These are phyloP conservation scores for Goffeauzyma gilvescens DNA, from an alignment of 768 basidiomycete genomes.

Conservation along the genomic window DNA sequence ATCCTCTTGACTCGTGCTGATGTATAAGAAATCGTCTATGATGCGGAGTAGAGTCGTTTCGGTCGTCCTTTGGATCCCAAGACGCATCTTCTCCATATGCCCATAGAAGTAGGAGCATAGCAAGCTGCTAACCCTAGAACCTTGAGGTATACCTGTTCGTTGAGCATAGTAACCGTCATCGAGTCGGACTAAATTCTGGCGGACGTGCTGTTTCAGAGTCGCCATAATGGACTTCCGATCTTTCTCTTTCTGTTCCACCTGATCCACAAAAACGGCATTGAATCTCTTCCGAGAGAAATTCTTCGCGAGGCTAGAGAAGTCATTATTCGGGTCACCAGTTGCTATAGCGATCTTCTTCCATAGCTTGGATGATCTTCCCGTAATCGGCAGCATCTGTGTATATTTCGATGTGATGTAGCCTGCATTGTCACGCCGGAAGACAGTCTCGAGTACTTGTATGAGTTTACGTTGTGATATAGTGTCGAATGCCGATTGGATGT, in stretches of 20 bases:
- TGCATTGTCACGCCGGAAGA: slow-evolving; percentile 42
- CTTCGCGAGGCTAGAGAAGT: no score
- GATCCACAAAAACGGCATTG: slow-evolving; percentile 69
- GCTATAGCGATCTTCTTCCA: slow-evolving; percentile 20
- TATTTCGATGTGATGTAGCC: slow-evolving; percentile 52
- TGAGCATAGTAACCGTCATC: slow-evolving; percentile 58
- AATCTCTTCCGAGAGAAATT: no score
- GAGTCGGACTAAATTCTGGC: neutral
- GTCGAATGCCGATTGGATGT: slow-evolving; percentile 91
- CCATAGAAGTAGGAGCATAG: slow-evolving; percentile 90
- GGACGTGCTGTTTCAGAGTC: neutral
- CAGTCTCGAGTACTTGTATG: slow-evolving; percentile 49
- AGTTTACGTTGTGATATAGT: slow-evolving; percentile 78
- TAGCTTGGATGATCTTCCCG: slow-evolving; percentile 37
- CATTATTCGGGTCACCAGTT: slow-evolving; percentile 19
- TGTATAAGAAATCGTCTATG: slow-evolving; percentile 85
- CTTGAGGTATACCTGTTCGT: slow-evolving; percentile 88
- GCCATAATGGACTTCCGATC: neutral
- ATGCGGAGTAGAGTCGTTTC: slow-evolving; percentile 56
- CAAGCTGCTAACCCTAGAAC: slow-evolving; percentile 83
- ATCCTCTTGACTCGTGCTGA: slow-evolving; percentile 47
- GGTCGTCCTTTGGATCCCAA: slow-evolving; percentile 41
- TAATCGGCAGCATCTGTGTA: slow-evolving; percentile 43
- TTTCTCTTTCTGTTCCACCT: slow-evolving; percentile 42
- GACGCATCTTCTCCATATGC: slow-evolving; percentile 52